Conservation (phyloP, 331 rosid species). For the Dryas integrifolia region DNA sequence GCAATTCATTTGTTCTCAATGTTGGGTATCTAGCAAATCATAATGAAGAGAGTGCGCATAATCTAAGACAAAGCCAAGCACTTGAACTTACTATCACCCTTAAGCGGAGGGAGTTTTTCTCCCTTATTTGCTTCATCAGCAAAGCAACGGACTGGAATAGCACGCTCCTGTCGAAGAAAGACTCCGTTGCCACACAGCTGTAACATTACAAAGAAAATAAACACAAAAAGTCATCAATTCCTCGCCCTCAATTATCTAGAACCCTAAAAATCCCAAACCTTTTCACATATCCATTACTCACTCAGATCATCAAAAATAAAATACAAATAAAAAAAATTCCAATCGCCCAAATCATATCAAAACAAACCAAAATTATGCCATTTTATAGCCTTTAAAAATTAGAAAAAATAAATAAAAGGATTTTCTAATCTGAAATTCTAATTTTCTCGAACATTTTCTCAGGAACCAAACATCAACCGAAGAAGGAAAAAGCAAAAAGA, state of each 20-base stretch:
- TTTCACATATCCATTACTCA: neutral
- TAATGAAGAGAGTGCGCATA: neutral
- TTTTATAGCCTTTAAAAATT: neutral
- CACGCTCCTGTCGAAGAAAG: conserved; percentile 59
- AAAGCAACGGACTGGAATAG: conserved; percentile 68
- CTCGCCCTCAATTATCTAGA: neutral
- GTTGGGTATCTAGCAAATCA: neutral
- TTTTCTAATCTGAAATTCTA: neutral
- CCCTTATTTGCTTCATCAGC: conserved; percentile 54
- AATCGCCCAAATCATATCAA: neutral
- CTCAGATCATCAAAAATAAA: neutral
- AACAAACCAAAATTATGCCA: neutral
- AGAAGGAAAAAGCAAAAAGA: neutral
- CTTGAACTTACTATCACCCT: conserved; percentile 85
- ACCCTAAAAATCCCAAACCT: neutral
- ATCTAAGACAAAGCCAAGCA: neutral
- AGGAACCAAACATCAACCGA: neutral
- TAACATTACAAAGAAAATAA: conserved; percentile 7
- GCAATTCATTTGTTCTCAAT: neutral
- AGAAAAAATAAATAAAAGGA: neutral
- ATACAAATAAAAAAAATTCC: neutral
- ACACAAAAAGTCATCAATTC: neutral
- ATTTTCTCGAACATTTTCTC: conserved; percentile 1
- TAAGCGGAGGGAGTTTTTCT: conserved; percentile 43
- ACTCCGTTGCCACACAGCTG: conserved; percentile 65